A percentile compares a stretch with the other conserved stretches of the same genome.
phyloP scores from a whole-genome alignment of 768 basidiomycete species.

The Tulasnella sp. region DNA sequence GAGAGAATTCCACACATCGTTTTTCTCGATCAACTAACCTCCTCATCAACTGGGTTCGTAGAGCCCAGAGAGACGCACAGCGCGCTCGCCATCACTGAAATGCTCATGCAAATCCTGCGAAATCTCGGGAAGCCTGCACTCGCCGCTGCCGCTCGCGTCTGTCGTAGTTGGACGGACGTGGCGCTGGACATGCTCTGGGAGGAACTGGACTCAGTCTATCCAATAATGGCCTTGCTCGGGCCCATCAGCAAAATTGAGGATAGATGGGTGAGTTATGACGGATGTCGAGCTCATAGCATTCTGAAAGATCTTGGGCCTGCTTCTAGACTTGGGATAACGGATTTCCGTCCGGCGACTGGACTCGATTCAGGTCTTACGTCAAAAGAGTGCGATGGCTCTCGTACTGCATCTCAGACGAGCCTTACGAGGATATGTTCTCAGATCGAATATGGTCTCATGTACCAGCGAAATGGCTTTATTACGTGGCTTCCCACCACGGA shows the following conservation, averaged over 20 bases:
- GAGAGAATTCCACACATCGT: no score
- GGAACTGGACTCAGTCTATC: background rate
- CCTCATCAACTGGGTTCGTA: no score
- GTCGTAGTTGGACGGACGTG: background rate
- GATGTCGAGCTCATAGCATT: no score
- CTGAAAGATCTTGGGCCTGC: background rate
- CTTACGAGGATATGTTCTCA: no score
- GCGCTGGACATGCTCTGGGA: slow-evolving; percentile 4
- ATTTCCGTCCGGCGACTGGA: background rate
- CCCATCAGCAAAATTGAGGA: background rate
- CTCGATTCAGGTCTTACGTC: background rate
- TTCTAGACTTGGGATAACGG: background rate
- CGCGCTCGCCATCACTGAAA: background rate
- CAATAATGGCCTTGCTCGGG: background rate
- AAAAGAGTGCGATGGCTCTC: background rate
- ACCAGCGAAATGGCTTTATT: background rate
- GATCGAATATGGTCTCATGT: background rate
- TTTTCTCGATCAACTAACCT: no score
- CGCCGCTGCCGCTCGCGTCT: background rate
- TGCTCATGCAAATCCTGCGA: background rate
- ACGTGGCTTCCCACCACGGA: background rate
- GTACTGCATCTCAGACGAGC: no score
- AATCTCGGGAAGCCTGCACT: background rate
- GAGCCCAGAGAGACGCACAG: background rate
- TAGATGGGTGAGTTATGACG: no score